Conservation (phyloP, 169 alveolate genomes). For the Neospora caninum region DNA sequence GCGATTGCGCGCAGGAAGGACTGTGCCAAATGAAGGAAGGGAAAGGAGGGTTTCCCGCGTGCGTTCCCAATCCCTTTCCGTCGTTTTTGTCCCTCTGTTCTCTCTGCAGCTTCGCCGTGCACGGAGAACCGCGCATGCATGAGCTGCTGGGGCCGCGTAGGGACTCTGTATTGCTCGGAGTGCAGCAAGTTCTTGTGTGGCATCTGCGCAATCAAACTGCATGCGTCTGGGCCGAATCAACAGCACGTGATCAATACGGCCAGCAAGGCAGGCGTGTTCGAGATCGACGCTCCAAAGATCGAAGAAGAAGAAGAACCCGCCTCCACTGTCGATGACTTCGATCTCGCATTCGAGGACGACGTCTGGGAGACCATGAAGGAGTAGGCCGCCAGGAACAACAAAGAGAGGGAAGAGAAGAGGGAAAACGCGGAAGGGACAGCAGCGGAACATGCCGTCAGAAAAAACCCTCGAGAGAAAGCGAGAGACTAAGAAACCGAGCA, state of each 20-base stretch:
- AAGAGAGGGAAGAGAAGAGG: background rate
- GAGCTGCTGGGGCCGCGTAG: background rate
- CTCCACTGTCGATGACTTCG: background rate
- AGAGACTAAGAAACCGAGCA: no score
- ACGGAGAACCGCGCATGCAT: slow-evolving; percentile 7
- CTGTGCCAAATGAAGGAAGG: no score
- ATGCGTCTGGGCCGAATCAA: background rate
- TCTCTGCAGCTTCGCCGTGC: background rate
- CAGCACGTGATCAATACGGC: background rate
- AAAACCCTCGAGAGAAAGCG: no score
- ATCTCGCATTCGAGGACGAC: background rate
- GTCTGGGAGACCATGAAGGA: background rate
- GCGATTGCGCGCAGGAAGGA: no score
- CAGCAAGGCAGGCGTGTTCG: background rate
- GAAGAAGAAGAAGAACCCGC: background rate
- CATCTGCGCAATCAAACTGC: slow-evolving; percentile 5
- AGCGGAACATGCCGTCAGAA: background rate
- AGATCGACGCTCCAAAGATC: background rate
- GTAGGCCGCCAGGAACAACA: background rate
- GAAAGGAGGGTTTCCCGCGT: no score
- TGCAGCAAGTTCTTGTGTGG: background rate
- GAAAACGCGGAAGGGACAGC: background rate
- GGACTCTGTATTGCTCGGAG: background rate
- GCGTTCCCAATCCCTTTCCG: no score
- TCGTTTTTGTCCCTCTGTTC: background rate